Evolutionary conservation across 495 filamentous ascomycete species (phyloP), one percentile per base, ranked within the genome.

Genomic region (Talaromyces trachyspermus): DNA sequence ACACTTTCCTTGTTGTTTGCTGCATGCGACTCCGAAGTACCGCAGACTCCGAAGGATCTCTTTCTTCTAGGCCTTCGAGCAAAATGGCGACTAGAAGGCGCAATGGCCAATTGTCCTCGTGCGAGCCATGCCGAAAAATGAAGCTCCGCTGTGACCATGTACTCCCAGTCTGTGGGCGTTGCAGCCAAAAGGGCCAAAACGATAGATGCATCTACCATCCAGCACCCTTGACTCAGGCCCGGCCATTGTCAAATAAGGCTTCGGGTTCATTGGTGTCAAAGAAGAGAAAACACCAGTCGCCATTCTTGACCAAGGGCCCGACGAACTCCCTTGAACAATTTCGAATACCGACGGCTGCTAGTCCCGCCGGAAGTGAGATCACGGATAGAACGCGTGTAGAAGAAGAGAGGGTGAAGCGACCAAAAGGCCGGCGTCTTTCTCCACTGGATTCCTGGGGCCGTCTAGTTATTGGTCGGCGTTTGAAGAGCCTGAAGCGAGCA

Each of bases 61-160:
- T n/a, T n/a, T n/a, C n/a, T n/a, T n/a, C n/a, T n/a, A n/a, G n/a
- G n/a, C n/a, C n/a, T n/a, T n/a, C n/a, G n/a, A n/a, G n/a, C 33
- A 37, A 17, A 6, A 62, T 63, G 57, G 30, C 49, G 18, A 49
- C 51, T 2, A 54, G 51, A 23, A 60, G 66, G 3, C 60, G 66
- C 7, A 72, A 71, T 52, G 66, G 69, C 2, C 64, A 68, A 29
- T 47, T 60, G 22, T 60, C 64, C 35, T 69, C 66, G 0, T 74
- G 69, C 44, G 65, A 74, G 58, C 63, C 69, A 15, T 74, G 69
- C 40, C 62, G 69, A 3, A 71, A 62, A 49, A 62, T 63, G 9
- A 71, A 74, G 46, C 47, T 72, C 15, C 59, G 64, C 33, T 72
- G 68, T 45, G 65, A 71, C 40, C 69, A 76, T 47, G 56, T 56